phyloP scores from a whole-genome alignment of 441 rosid species.

The Viola pubescens region DNA sequence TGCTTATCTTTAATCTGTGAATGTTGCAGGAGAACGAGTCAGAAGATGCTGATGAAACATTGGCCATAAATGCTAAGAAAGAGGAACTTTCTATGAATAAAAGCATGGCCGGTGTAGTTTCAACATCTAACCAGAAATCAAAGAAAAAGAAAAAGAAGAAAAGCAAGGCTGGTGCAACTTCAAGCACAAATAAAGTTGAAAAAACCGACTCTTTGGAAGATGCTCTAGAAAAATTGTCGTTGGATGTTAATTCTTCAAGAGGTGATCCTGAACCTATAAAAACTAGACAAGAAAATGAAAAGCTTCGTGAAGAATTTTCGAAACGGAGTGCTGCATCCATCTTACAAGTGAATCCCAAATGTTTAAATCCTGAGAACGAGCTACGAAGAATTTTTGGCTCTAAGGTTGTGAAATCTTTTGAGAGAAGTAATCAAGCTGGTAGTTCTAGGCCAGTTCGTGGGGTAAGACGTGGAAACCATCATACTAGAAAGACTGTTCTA shows the following conservation, averaged over 20 bases:
- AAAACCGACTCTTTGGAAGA: conserved; percentile 28
- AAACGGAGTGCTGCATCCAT: conserved; percentile 28
- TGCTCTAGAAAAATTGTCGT: conserved; percentile 36
- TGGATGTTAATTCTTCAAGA: conserved; percentile 29
- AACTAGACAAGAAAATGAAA: conserved; percentile 24
- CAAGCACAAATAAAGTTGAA: conserved; percentile 27
- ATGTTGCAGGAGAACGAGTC: conserved; percentile 33
- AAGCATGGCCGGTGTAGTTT: conserved; percentile 16
- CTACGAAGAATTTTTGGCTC: conserved; percentile 76
- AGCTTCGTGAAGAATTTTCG: conserved; percentile 14
- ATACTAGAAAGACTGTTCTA: conserved; percentile 57
- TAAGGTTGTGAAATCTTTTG: conserved; percentile 75
- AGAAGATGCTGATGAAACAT: conserved; percentile 28
- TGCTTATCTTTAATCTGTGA: conserved; percentile 13
- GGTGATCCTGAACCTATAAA: conserved; percentile 21
- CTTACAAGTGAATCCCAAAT: conserved; percentile 63
- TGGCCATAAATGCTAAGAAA: conserved; percentile 17
- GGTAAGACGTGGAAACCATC: conserved; percentile 63
- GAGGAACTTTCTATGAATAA: conserved; percentile 15
- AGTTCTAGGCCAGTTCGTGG: conserved; percentile 62
- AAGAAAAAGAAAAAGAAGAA: conserved; percentile 90
- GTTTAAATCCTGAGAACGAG: conserved; percentile 72
- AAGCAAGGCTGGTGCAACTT: conserved; percentile 38
- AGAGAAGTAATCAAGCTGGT: conserved; percentile 47
- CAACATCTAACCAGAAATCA: conserved; percentile 37